phyloP scores from a whole-genome alignment of 2,329 filamentous ascomycete genomes.

The Stachybotrys chartarum region DNA sequence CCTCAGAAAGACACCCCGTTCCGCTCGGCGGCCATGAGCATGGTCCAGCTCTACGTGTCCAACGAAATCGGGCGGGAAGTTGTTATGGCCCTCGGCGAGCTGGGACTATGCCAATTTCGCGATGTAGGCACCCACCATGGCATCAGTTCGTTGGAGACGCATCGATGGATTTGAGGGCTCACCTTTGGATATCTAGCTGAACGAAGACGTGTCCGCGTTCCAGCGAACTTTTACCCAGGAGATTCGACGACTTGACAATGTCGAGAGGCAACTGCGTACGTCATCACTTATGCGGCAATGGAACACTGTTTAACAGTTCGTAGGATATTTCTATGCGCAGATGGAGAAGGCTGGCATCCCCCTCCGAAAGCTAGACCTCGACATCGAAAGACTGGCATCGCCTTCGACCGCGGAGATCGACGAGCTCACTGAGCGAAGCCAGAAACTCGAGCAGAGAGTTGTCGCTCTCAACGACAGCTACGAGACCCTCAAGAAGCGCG shows the following conservation, averaged over 20 bases:
- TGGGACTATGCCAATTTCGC: constrained; percentile 93
- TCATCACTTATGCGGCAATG: constrained; percentile 16
- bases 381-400: constrained; percentile 76
- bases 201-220: constrained; percentile 87
- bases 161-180: background rate
- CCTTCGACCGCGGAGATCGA: constrained; percentile 94
- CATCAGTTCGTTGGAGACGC: background rate
- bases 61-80: constrained; percentile 98
- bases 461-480: constrained; percentile 95
- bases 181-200: constrained; percentile 54
- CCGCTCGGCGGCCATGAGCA: constrained; percentile 99
- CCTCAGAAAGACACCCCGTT: constrained; percentile 84
- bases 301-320: constrained; percentile 18
- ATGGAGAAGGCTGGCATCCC: constrained; percentile 89
- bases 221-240: constrained; percentile 97
- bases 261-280: constrained; percentile 93
- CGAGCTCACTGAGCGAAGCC: constrained; percentile 84
- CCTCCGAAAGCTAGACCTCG: constrained; percentile 86
- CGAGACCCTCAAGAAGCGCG: constrained; percentile 94
- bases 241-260: constrained; percentile 94
- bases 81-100: constrained; percentile 90
- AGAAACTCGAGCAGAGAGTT: constrained; percentile 86
- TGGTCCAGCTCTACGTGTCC: constrained; percentile 98
- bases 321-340: constrained; percentile 88
- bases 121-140: constrained; percentile 39